Base-by-base conservation (phyloP, 805 yeast genomes). In the Monosporozyma aerobia region DNA sequence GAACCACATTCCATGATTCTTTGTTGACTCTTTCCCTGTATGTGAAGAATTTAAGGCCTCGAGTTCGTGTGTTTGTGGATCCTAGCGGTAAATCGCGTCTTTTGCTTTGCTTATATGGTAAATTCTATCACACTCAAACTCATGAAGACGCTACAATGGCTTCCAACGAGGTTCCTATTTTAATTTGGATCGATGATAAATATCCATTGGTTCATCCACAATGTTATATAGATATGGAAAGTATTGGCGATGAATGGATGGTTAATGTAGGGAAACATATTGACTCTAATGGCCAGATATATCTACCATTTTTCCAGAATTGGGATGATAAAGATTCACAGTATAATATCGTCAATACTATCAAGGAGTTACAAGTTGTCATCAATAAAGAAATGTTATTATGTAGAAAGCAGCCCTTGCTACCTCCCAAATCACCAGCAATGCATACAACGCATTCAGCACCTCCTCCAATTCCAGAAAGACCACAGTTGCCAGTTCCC, bases 131-230 rank as follows among this genome's bases (percentile, higher is more conserved):
- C n/a, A 14, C 9, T 27, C 13, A 27, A 14, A 29, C 35, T 19
- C 23, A 44, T 4, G 39, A 32, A 16, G 44, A 48, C 19, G 27
- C 35, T 19, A n/a, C 27, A 35, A 37, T 29, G 13, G 23, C 27
- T 22, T 19, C 40, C 7, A 64, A 65, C 27, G 45, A 48, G 0
- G 68, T 79, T 16, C 90, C 90, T 0, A 60, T 89, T 11, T 81
- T 81, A 51, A 65, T 90, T 4, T 89, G 96, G 95, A 61, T 90
- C 5, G 95, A 96, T 0, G 74, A 76, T 29, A 72, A 74, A 25
- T 90, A 86, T 58, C 96, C 97, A 0, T 58, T 61, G n/a, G 72
- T 69, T 2, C 75, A 83, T 1, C 97, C 97, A 0, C 59, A 80
- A n/a, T 76, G 81, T 0, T 85, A 74, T 61, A 78, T 90, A 10